Base-by-base conservation (phyloP, 352 stramenopile species). In the Phytophthora sp. region DNA sequence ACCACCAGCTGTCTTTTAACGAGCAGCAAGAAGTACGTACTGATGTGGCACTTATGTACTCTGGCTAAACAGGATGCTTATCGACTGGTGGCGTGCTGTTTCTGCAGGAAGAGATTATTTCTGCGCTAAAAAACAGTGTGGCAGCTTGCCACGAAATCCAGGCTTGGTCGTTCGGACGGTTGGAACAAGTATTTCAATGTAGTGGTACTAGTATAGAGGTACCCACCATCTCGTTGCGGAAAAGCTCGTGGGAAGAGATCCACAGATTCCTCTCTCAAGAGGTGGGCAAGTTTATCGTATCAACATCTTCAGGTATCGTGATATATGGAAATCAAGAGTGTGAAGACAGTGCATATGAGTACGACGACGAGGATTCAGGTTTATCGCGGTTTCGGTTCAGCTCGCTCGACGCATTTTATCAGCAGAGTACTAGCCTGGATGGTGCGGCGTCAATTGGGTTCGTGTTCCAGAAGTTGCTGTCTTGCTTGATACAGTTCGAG, bases 1-100 rank as follows among this genome's bases (percentile, higher is more conserved):
- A 90, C 13, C 52, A 70, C 2, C 49, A 41, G 0, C 52, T 89
- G 3, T 24, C 30, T 26, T 80, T 92, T 9, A 84, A 86, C 57
- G 71, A 77, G 7, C 69, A 80, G 35, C 84, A 94, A 71, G 82
- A 93, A 69, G 82, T 91, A 70, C 55, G 71, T 58, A n/a, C 4
- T 60, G 18, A 9, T 13, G 1, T 39, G 2, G 4, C 23, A 21
- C 15, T 50, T 13, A 20, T n/a, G n/a, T n/a, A 9, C 15, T 26
- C 9, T 59, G 56, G 12, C 27, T 2, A 1, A 21, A 47, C 35
- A 9, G 18, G 7, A 33, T 44, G 21, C 7, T 45, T 18, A 47
- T 7, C 23, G 21, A 44, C 16, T 54, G 13, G 4, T 63, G 20
- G 39, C 23, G 2, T 21, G 18, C 4, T 31, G 16, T 54, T 63